Percentiles rank a stretch among this genome's conserved stretches.
phyloP scores from a whole-genome alignment of 2,329 filamentous ascomycete species.

The Dactylellina sp. region DNA sequence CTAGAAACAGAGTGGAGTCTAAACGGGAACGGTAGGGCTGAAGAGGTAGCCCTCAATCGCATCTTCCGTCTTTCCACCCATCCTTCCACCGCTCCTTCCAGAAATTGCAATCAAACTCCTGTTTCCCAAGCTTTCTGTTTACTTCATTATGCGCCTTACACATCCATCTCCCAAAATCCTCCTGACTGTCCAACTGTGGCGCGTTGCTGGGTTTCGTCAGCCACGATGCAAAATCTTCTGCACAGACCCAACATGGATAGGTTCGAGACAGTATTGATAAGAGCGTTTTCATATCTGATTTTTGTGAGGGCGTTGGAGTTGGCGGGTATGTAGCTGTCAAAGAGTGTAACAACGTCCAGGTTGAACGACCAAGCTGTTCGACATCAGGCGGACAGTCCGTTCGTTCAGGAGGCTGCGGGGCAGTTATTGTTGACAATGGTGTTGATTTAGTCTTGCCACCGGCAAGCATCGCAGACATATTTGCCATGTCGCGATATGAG shows the following conservation, averaged over 20 bases:
- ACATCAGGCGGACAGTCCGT: slow-evolving; percentile 79
- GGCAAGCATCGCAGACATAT: slow-evolving; percentile 70
- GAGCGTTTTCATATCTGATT: slow-evolving; percentile 81
- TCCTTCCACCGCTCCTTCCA: slow-evolving; percentile 97
- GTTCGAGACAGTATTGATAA: slow-evolving; percentile 82
- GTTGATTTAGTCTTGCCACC: slow-evolving; percentile 65
- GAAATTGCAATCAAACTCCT: slow-evolving; percentile 82
- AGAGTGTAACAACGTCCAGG: slow-evolving; percentile 93
- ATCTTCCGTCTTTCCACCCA: slow-evolving; percentile 79
- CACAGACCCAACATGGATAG: slow-evolving; percentile 96
- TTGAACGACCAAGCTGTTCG: slow-evolving; percentile 83
- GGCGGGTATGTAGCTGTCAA: slow-evolving; percentile 88
- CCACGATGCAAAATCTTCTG: slow-evolving; percentile 88
- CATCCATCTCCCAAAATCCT: slow-evolving; percentile 83
- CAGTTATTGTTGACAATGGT: slow-evolving; percentile 57
- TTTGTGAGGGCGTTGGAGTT: slow-evolving; percentile 74
- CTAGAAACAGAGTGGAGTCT: too few relatives aligned
- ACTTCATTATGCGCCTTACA: slow-evolving; percentile 89
- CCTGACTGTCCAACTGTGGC: slow-evolving; percentile 68
- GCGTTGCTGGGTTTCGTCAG: slow-evolving; percentile 74
- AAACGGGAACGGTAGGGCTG: not conserved
- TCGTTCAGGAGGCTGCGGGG: slow-evolving; percentile 19
- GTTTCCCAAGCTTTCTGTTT: slow-evolving; percentile 89
- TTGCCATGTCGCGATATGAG: slow-evolving; percentile 71
- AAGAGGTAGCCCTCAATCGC: slow-evolving; percentile 66